These are phyloP conservation scores for Mollisiaceae sp. DNA, from an alignment of 2,329 filamentous ascomycete genomes.

Conservation along the genomic window DNA sequence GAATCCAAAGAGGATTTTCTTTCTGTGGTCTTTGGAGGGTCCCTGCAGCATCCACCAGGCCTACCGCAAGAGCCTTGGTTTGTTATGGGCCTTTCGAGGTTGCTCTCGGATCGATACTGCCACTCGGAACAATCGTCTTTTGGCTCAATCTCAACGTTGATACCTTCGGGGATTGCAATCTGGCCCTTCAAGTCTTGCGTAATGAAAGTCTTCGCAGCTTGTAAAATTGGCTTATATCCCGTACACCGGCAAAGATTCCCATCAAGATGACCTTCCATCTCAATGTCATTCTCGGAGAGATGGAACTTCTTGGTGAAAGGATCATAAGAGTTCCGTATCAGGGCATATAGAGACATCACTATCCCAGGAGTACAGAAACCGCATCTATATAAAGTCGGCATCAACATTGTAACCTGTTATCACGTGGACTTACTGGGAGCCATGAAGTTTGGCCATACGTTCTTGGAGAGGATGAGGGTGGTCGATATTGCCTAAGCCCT, in stretches of 20 bases:
- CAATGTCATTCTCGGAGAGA: constrained; percentile 74
- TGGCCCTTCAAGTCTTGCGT: constrained; percentile 45
- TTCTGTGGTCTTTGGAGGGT: constrained; percentile 56
- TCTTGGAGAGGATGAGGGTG: constrained; percentile 88
- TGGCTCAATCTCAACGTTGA: constrained; percentile 48
- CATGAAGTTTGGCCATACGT: constrained; percentile 85
- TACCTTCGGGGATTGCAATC: constrained; percentile 69
- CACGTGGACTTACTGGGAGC: constrained; percentile 71
- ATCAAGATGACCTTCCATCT: constrained; percentile 81
- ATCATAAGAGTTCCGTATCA: constrained; percentile 79
- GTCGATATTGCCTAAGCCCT: constrained; percentile 87
- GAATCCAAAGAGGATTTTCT: constrained; percentile 15
- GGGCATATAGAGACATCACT: constrained; percentile 93
- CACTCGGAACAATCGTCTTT: constrained; percentile 22
- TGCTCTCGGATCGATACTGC: constrained; percentile 32
- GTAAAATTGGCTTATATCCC: constrained; percentile 88
- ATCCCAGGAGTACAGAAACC: constrained; percentile 93
- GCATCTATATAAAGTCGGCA: constrained; percentile 27
- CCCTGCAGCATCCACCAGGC: constrained; percentile 70
- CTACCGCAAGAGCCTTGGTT: constrained; percentile 36
- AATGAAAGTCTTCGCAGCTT: constrained; percentile 90
- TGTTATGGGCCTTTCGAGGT: constrained; percentile 18
- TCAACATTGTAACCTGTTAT: not conserved
- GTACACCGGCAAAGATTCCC: constrained; percentile 95
- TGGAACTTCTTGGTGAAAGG: constrained; percentile 50